Evolutionary conservation across 805 yeast species (phyloP), one percentile per base, ranked within the genome.

Genomic region (Saccharomycopsis sp.): DNA sequence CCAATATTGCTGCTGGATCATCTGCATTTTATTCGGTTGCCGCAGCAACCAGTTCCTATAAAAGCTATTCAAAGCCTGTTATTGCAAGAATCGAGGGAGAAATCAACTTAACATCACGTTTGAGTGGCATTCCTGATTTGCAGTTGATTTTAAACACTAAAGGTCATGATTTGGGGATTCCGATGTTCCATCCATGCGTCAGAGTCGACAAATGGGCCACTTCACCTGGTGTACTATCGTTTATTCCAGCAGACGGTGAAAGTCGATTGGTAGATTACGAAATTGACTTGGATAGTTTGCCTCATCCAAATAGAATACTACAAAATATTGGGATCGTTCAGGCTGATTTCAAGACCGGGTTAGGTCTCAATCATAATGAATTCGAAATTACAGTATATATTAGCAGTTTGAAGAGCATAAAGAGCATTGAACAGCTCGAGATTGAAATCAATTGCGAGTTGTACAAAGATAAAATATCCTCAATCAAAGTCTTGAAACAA

Each of bases 161-260:
- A 19, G 79, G 80, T 1, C 76, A 78, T 58, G 72, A 78, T 41
- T 57, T 83, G n/a, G 82, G 79, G 1, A 62, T 76, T 2, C 89
- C 94, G 0, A 73, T 83, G 14, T 82, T 89, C 63, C 97, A 93
- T 69, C 79, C 77, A 53, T 85, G 93, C 69, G 81, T 92, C 1
- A 77, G 84, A 52, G 63, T 78, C 0, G 77, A 75, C 9, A 71
- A 72, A 19, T 87, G 90, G 89, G 56, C 66, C 1, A 61, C 66
- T 41, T 66, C 66, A 3, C 78, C 79, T 0, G 84, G 83, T 0
- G 63, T 72, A 0, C 67, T 91, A 35, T 75, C 83, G 17, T 89
- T 93, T 66, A 78, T 87, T 19, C 99, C 98, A 3, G 96, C 98
- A 0, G 97, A 93, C 70, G 97, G 96, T 3, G 78, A 74, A 59